Evolutionary conservation across 441 rosid species (phyloP).

Genomic region (Brassica hybrid): DNA sequence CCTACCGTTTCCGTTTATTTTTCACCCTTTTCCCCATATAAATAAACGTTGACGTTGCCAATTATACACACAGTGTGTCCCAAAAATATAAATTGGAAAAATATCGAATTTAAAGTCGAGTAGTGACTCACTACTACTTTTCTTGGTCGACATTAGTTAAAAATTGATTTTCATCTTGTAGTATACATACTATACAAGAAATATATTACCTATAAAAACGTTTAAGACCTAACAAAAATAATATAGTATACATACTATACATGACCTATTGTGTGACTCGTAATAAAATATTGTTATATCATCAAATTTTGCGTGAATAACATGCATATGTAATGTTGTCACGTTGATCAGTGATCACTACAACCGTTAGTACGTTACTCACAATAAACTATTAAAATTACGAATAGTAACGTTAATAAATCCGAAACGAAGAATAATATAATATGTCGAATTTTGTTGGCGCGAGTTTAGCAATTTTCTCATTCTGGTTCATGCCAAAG

Average conservation of each 20-base stretch:
- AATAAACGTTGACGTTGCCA: constrained; percentile 32
- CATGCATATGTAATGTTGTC: constrained; percentile 32
- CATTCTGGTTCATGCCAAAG: constrained; percentile 24
- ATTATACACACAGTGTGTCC: neutral
- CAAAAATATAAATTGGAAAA: neutral
- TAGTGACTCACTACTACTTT: neutral
- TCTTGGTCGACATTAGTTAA: neutral
- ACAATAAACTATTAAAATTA: neutral
- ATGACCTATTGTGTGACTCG: constrained; percentile 1
- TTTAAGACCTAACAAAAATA: neutral
- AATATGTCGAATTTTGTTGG: neutral
- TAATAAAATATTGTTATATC: neutral
- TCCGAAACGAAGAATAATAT: neutral
- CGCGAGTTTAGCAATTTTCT: neutral
- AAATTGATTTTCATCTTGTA: neutral
- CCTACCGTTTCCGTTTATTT: constrained; percentile 41
- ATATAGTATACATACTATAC: neutral
- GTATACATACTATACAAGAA: neutral
- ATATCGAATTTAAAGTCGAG: neutral
- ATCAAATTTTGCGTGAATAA: constrained; percentile 15
- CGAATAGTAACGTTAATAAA: constrained; percentile 17
- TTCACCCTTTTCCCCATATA: constrained; percentile 19
- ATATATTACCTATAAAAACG: neutral
- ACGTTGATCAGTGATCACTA: constrained; percentile 30
- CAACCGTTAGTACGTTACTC: constrained; percentile 27